Percentiles rank a stretch among this genome's conserved stretches.
These are phyloP conservation scores for Athelia sp. DNA, from an alignment of 1,284 basidiomycete genomes.

Conservation along the genomic window DNA sequence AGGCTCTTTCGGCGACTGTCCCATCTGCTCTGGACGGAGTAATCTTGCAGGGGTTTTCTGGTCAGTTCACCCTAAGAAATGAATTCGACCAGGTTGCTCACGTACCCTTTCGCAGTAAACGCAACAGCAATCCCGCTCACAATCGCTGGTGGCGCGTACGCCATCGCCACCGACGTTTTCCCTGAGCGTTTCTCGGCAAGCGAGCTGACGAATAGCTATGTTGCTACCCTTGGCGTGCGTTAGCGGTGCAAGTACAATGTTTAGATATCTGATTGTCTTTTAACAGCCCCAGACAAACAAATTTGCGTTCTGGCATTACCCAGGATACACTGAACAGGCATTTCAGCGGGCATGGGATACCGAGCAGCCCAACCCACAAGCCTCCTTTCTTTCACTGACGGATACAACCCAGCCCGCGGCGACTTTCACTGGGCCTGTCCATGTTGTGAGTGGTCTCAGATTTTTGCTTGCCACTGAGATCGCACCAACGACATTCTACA, in stretches of 20 bases:
- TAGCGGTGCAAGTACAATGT: not conserved
- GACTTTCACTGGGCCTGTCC: not conserved
- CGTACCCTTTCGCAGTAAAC: not conserved
- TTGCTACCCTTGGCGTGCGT: not conserved
- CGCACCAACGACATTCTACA: too few relatives aligned
- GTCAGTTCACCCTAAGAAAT: not conserved
- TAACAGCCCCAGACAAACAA: not conserved
- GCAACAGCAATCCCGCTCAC: not conserved
- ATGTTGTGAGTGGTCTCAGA: too few relatives aligned
- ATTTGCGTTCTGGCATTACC: not conserved
- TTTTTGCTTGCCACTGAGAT: too few relatives aligned
- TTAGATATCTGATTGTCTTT: not conserved
- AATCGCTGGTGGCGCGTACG: not conserved
- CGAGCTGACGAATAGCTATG: not conserved
- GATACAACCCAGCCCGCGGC: not conserved
- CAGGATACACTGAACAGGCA: not conserved
- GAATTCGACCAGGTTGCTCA: not conserved
- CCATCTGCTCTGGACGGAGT: conserved; percentile 1
- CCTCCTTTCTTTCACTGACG: not conserved
- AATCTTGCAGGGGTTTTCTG: not conserved
- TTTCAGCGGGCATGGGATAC: not conserved
- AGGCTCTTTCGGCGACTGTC: not conserved
- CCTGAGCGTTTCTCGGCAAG: not conserved
- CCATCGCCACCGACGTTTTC: not conserved
- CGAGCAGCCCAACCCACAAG: not conserved